phyloP scores from a whole-genome alignment of 371 early-diverging fungal genomes.

The Lichtheimia ramosa region DNA sequence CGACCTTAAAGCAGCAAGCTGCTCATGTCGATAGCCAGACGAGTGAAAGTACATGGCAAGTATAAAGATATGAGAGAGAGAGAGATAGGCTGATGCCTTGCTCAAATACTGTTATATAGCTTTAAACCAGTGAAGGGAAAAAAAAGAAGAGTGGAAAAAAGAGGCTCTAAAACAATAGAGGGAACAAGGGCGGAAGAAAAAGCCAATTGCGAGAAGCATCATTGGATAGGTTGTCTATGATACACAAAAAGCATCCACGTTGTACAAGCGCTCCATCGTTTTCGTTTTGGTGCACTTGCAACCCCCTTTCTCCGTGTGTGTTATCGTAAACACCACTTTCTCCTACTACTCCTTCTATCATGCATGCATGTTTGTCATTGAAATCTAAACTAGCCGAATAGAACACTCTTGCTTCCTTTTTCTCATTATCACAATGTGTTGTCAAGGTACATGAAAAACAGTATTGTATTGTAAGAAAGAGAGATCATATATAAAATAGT shows the following conservation, averaged over 20 bases:
- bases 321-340: neutral
- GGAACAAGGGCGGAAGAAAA: constrained; percentile 8
- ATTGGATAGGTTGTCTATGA: constrained; percentile 1
- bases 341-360: neutral
- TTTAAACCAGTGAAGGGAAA: constrained; percentile 5
- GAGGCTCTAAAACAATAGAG: constrained; percentile 9
- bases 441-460: neutral
- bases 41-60: constrained; percentile 37
- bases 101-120: neutral
- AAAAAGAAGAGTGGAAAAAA: constrained; percentile 13
- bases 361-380: neutral
- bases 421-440: too few relatives aligned
- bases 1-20: constrained; percentile 25
- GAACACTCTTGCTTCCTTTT: too few relatives aligned
- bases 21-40: constrained; percentile 41
- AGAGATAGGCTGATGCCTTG: neutral
- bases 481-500: neutral
- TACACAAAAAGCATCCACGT: constrained; percentile 1
- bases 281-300: neutral
- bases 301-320: neutral
- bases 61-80: neutral
- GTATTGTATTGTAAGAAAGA: neutral
- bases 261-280: too few relatives aligned
- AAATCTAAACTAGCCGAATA: neutral
- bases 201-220: neutral